These are phyloP conservation scores for Phytopythium ostracodes DNA, from an alignment of 352 stramenopile species.

Conservation along the genomic window DNA sequence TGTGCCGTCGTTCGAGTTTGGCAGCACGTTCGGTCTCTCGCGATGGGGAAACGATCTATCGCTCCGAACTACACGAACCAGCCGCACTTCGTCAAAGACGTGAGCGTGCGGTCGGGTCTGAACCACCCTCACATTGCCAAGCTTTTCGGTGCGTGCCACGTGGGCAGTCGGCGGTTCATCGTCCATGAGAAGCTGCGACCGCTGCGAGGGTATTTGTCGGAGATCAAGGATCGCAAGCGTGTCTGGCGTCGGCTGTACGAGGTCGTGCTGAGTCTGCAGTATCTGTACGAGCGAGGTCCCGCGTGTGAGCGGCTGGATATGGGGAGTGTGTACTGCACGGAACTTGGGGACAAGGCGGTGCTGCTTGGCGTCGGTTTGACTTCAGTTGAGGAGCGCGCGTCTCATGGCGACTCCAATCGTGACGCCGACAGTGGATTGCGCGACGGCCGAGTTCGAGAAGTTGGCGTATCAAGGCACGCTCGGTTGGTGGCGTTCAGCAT, in stretches of 20 bases:
- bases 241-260: constrained; percentile 2
- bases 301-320: neutral
- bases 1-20: constrained; percentile 1
- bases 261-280: neutral
- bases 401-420: neutral
- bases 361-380: neutral
- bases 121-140: constrained; percentile 4
- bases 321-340: neutral
- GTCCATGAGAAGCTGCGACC: neutral
- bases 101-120: neutral
- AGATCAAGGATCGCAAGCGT: neutral
- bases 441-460: too few relatives aligned
- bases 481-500: too few relatives aligned
- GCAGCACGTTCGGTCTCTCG: neutral
- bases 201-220: neutral
- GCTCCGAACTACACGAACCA: neutral
- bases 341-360: constrained; percentile 2
- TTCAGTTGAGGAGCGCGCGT: neutral
- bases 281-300: too few relatives aligned
- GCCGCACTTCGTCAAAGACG: neutral
- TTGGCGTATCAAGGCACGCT: too few relatives aligned
- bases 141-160: constrained; percentile 1
- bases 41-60: constrained; percentile 5
- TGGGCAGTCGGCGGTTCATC: neutral
- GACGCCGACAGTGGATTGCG: too few relatives aligned